Percentiles rank a stretch among this genome's conserved stretches.
phyloP scores from a whole-genome alignment of 495 filamentous ascomycete genomes.

The Thozetella sp. region DNA sequence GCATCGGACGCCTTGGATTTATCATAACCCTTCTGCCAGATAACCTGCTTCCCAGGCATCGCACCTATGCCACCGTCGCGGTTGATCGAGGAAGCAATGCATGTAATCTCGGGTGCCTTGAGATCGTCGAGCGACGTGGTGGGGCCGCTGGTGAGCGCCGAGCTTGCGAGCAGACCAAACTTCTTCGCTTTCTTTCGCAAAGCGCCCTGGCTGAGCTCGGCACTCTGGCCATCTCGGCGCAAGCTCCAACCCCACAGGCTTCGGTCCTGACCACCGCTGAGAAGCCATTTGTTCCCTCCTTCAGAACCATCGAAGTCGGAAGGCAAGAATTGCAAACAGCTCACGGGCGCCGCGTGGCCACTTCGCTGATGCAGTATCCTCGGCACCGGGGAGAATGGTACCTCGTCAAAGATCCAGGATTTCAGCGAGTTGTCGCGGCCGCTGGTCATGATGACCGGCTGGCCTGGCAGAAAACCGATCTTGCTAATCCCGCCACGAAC shows the following conservation, averaged over 20 bases:
- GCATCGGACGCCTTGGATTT: slow-evolving; percentile 57
- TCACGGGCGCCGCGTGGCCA: slow-evolving; percentile 87
- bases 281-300: slow-evolving; percentile 86
- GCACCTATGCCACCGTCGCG: slow-evolving; percentile 90
- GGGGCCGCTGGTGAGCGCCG: slow-evolving; percentile 44
- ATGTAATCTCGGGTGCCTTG: slow-evolving; percentile 87
- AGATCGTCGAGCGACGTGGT: slow-evolving; percentile 69
- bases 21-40: slow-evolving; percentile 76
- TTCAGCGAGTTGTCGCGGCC: slow-evolving; percentile 92
- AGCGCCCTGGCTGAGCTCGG: slow-evolving; percentile 88
- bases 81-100: slow-evolving; percentile 86
- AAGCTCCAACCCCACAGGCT: slow-evolving; percentile 96
- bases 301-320: slow-evolving; percentile 87
- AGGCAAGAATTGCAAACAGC: slow-evolving; percentile 78
- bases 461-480: slow-evolving; percentile 88
- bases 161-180: slow-evolving; percentile 61
- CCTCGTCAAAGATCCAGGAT: slow-evolving; percentile 92
- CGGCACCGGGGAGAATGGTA: slow-evolving; percentile 81
- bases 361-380: slow-evolving; percentile 80
- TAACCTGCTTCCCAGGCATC: slow-evolving; percentile 63
- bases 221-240: slow-evolving; percentile 90
- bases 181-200: slow-evolving; percentile 85
- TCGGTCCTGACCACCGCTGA: slow-evolving; percentile 84
- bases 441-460: slow-evolving; percentile 85
- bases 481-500: slow-evolving; percentile 68